Evolutionary conservation across 305 asterid genomes (phyloP), one percentile per base, ranked within the genome.

Genomic region (Galium porrigens): DNA sequence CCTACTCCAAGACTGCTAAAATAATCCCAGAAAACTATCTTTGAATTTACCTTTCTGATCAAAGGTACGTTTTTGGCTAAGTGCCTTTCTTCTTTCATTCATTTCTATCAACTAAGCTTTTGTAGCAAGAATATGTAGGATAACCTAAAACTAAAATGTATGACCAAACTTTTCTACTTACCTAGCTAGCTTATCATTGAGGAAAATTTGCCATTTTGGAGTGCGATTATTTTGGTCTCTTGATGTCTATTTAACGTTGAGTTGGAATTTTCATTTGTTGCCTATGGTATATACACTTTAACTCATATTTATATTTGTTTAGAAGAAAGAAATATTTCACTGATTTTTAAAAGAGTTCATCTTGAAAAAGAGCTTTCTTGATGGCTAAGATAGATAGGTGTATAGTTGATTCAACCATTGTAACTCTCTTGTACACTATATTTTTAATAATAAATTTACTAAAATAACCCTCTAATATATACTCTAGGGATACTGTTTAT

Each of bases 101-200:
- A n/a, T 41, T 15, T 58, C 63, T 15, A 5, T 58, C 22, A 6
- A 4, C 22, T 2, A 25, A 12, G 46, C 63, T 7, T 58, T 58
- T 29, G 44, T 33, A 58, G 36, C 7, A 58, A 41, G 63, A 58
- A 58, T 58, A 58, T 33, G 44, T 58, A 58, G 63, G 46, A 32
- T 33, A 6, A 58, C 15, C 22, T 17, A 57, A 27, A 30, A 29
- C n/a, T n/a, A 11, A 27, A 30, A 29, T 30, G 61, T 29, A 30
- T 11, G 41, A 57, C 61, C 61, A 14, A 5, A 12, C 22, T 14
- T 30, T 57, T 33, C 17, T 30, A 57, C 36, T 29, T 55, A 54
- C 33, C 32, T 22, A 20, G 10, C 30, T 8, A 17, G 9, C 30
- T 20, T 11, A 10, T 41, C 9, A 14, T 12, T 44, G 51, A 12